phyloP scores from a whole-genome alignment of 345 rosid genomes.

The Citrus glauca region DNA sequence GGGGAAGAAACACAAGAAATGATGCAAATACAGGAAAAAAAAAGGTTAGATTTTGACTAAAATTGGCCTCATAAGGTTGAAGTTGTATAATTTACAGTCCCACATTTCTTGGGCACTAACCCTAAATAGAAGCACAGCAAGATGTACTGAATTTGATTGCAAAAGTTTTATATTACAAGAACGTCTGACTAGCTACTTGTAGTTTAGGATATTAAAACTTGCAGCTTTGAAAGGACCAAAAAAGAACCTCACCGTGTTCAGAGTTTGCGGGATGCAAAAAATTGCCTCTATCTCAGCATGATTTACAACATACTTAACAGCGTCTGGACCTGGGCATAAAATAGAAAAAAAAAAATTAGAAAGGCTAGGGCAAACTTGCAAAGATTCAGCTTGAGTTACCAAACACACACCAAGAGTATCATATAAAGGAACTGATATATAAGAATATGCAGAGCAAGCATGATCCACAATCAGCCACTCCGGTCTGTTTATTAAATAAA shows the following conservation, averaged over 20 bases:
- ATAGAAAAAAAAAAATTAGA: conserved; percentile 14
- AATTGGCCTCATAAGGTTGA: neutral
- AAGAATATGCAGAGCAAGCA: conserved; percentile 96
- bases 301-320: conserved; percentile 69
- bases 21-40: neutral
- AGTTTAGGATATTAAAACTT: neutral
- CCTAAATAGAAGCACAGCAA: neutral
- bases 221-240: conserved; percentile 9
- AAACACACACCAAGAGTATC: conserved; percentile 79
- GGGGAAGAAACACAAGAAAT: conserved; percentile 9
- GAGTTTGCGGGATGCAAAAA: conserved; percentile 77
- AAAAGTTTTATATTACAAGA: neutral
- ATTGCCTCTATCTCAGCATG: conserved; percentile 77
- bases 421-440: conserved; percentile 78
- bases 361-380: neutral
- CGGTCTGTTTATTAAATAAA: conserved; percentile 74
- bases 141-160: neutral
- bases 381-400: neutral
- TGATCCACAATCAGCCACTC: conserved; percentile 94
- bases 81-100: neutral
- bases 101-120: neutral
- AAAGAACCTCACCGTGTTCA: conserved; percentile 56
- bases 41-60: neutral
- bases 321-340: conserved; percentile 69
- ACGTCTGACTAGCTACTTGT: neutral